Evolutionary conservation across 2,329 filamentous ascomycete genomes (phyloP), one percentile per base, ranked within the genome.

Genomic region (Acrodontium crateriforme): DNA sequence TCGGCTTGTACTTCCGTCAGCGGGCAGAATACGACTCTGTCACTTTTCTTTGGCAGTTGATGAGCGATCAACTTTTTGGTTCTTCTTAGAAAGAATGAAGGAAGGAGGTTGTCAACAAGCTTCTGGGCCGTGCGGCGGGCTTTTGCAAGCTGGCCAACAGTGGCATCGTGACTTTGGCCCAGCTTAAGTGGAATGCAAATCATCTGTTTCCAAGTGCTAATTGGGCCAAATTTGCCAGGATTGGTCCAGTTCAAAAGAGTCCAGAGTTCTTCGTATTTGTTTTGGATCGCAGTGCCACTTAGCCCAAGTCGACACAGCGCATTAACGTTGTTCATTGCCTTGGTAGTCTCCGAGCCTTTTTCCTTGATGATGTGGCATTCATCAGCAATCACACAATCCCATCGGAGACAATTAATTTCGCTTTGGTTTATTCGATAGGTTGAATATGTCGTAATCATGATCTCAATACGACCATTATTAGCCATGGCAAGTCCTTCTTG

Each of bases 201-300:
- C 19, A 69, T 73, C 12, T 68, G 63, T 44, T 74, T 78, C 89
- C 89, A 98, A 22, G 80, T 78, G 4, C 68, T 60, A 7, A 79
- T 56, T 0, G 73, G 69, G 0, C 74, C 73, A 37, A 78, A 67
- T 20, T 54, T 57, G 0, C 84, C 87, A 0, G 89, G 89, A 42
- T 91, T 89, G 0, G 84, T 85, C 89, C 89, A 98, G 50, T 98
- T 92, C 3, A 98, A 62, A 0, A 98, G 63, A 0, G 84, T 91
- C 87, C 87, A 98, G 1, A 98, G 66, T 52, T 98, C 89, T 49
- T 94, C 83, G 50, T 98, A 98, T 40, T 82, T 89, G 54, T 98
- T 98, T 50, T 98, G 89, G 24, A 98, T 94, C 0, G 87, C 87
- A 0, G 89, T 98, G 2, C 89, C 89, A 0, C 85, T 95, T 6